Conservation (phyloP, 768 basidiomycete species). For the Amanita rimosa region DNA sequence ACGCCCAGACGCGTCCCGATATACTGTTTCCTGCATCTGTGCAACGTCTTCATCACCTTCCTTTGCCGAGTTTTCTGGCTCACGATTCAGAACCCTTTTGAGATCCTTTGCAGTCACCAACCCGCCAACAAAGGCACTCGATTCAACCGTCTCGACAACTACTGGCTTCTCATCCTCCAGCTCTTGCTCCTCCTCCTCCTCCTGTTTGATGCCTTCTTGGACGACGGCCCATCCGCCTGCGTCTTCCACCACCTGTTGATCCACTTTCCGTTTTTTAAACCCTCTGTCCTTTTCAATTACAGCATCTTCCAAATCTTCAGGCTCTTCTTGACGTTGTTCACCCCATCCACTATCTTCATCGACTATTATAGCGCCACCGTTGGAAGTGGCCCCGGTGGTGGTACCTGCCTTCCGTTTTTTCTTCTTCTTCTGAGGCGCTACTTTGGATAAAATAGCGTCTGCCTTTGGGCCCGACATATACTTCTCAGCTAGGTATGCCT, state of each 20-base stretch:
- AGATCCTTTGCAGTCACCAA: conserved; percentile 69
- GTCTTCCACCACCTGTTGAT: conserved; percentile 22
- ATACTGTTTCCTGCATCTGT: conserved; percentile 80
- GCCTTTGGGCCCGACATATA: conserved; percentile 98
- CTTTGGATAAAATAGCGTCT: conserved; percentile 79
- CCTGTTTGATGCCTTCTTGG: conserved; percentile 37
- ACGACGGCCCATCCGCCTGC: conserved; percentile 58
- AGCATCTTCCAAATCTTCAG: conserved; percentile 51
- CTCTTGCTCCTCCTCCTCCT: conserved; percentile 41
- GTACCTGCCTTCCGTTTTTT: conserved; percentile 58
- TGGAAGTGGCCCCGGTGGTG: conserved; percentile 13
- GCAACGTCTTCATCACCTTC: conserved; percentile 38
- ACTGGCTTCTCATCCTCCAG: conserved; percentile 61
- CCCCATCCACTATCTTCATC: conserved; percentile 75
- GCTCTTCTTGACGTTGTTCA: conserved; percentile 29
- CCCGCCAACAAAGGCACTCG: conserved; percentile 53
- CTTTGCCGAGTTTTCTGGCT: conserved; percentile 11
- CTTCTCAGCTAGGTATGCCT: conserved; percentile 78
- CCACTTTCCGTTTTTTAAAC: conserved; percentile 63
- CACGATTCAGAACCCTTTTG: conserved; percentile 36
- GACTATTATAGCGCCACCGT: conserved; percentile 23
- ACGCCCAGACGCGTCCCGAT: conserved; percentile 82
- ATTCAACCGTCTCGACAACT: conserved; percentile 33
- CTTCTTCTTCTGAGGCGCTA: conserved; percentile 57
- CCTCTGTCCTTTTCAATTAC: conserved; percentile 63